A percentile compares a stretch with the other conserved stretches of the same genome.
These are phyloP conservation scores for Apophysomyces elegans DNA, from an alignment of 371 early-diverging fungal species.

Conservation along the genomic window DNA sequence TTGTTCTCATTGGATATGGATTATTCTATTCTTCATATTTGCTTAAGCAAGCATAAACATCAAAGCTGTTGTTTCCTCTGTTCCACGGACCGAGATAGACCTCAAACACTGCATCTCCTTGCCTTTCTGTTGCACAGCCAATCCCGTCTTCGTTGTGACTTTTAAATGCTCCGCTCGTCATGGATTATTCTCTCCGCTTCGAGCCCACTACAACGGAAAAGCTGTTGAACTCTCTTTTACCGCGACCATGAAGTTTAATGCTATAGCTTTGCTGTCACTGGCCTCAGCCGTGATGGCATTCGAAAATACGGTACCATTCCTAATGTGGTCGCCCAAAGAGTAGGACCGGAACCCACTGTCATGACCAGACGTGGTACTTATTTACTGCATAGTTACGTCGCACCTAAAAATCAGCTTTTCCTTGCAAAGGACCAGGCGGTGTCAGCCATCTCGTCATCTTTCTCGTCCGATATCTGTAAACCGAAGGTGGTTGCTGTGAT, in stretches of 20 bases:
- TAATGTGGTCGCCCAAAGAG: conserved; percentile 31
- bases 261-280: conserved; percentile 24
- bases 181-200: background rate
- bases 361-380: background rate
- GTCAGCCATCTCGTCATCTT: conserved; percentile 29
- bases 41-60: too few relatives aligned
- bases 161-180: too few relatives aligned
- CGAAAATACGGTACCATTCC: conserved; percentile 26
- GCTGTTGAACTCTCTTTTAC: conserved; percentile 1
- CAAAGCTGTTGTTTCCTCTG: too few relatives aligned
- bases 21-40: too few relatives aligned
- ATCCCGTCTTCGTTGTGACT: too few relatives aligned
- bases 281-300: conserved; percentile 27
- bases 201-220: background rate
- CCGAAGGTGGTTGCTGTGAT: conserved; percentile 46
- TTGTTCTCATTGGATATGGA: too few relatives aligned
- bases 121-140: too few relatives aligned
- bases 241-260: conserved; percentile 25
- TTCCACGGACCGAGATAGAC: too few relatives aligned
- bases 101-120: too few relatives aligned
- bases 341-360: background rate
- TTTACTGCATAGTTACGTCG: conserved; percentile 27
- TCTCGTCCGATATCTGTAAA: conserved; percentile 41
- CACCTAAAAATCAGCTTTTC: conserved; percentile 34
- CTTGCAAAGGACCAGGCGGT: conserved; percentile 36